phyloP scores from a whole-genome alignment of 768 basidiomycete genomes.

The Boletales sp. region DNA sequence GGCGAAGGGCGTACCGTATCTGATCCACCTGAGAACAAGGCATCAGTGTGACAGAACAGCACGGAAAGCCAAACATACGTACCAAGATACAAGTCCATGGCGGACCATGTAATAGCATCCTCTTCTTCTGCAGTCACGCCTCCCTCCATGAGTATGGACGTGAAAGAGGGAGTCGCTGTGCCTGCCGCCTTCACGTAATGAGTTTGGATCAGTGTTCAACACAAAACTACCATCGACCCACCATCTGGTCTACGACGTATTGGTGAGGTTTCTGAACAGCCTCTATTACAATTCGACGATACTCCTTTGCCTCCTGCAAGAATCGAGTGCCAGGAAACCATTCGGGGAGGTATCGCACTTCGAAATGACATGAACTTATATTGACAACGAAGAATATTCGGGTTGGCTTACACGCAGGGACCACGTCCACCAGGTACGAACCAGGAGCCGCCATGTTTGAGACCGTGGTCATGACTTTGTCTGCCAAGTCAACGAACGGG shows the following conservation, averaged over 20 bases:
- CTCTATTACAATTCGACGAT: constrained; percentile 49
- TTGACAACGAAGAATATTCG: background rate
- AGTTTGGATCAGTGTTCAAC: background rate
- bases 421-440: constrained; percentile 47
- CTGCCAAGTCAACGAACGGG: constrained; percentile 49
- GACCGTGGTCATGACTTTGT: constrained; percentile 50
- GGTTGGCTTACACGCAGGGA: constrained; percentile 37
- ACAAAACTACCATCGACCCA: constrained; percentile 15
- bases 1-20: constrained; percentile 28
- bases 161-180: constrained; percentile 45
- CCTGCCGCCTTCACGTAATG: constrained; percentile 48
- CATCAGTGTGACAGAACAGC: background rate
- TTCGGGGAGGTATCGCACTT: constrained; percentile 46
- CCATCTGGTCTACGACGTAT: constrained; percentile 62
- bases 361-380: background rate
- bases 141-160: constrained; percentile 52
- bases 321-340: constrained; percentile 59
- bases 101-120: constrained; percentile 59
- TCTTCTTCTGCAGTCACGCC: constrained; percentile 55
- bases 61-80: constrained; percentile 11
- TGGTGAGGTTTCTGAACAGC: constrained; percentile 55
- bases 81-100: constrained; percentile 30
- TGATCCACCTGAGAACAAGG: constrained; percentile 39
- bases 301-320: constrained; percentile 47
- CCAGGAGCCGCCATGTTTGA: constrained; percentile 48